Percentiles rank a stretch among this genome's conserved stretches.
Evolutionary conservation across 331 rosid species (phyloP).

Genomic region (Pyrus hybrid): DNA sequence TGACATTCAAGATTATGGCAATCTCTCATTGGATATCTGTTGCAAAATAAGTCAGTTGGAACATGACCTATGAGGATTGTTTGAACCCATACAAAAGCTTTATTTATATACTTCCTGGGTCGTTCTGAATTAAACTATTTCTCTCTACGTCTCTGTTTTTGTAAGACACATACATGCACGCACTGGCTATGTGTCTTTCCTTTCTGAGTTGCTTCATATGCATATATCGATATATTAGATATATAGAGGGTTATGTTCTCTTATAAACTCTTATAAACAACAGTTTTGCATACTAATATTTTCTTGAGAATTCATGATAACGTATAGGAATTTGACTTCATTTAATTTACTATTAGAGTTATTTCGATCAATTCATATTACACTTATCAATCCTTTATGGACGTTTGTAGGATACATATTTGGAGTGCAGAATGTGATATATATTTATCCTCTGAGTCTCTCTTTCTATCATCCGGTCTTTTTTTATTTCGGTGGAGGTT

Average conservation of each 20-base stretch:
- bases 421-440: neutral
- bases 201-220: no score
- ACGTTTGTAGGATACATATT: neutral
- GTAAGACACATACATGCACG: no score
- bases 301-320: no score
- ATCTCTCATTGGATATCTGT: neutral
- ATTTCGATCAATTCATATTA: neutral
- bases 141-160: no score
- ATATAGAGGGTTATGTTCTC: no score
- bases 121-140: no score
- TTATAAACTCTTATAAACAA: no score
- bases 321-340: no score
- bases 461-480: neutral
- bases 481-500: neutral
- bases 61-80: neutral
- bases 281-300: no score
- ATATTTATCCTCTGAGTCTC: neutral
- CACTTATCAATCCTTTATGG: neutral
- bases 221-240: no score
- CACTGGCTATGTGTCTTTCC: no score
- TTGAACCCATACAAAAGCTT: neutral
- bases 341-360: neutral
- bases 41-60: neutral
- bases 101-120: no score
- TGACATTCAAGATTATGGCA: neutral